Evolutionary conservation across 2,329 filamentous ascomycete species (phyloP).

Genomic region (Colletotrichum sp.): DNA sequence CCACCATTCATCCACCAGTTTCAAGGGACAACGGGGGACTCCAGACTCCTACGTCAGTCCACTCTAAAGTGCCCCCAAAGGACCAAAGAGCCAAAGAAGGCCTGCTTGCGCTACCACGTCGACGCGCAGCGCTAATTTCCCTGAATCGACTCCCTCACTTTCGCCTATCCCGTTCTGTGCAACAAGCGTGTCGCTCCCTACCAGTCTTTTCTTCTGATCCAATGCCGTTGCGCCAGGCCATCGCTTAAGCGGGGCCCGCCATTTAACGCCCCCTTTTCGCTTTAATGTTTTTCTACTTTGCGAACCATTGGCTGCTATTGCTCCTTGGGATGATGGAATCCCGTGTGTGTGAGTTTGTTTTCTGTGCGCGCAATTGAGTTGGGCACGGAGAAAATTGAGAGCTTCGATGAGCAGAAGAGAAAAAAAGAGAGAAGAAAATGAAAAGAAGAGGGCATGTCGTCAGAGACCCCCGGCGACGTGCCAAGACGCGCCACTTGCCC

Average conservation of each 20-base stretch:
- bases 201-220: not conserved
- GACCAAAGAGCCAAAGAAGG: not conserved
- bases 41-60: not conserved
- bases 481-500: slow-evolving; percentile 10
- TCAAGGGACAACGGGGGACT: not conserved
- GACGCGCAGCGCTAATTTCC: slow-evolving; percentile 8
- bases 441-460: not conserved
- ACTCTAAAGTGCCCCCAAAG: not conserved
- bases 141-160: not conserved
- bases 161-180: not conserved
- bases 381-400: not conserved
- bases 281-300: not conserved
- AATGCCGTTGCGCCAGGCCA: not conserved
- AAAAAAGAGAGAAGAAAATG: not conserved
- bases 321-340: not conserved
- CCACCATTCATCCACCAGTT: not conserved
- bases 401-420: not conserved
- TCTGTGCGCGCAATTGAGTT: not conserved
- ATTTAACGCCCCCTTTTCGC: not conserved
- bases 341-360: not conserved
- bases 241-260: slow-evolving; percentile 1
- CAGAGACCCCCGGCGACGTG: slow-evolving; percentile 16
- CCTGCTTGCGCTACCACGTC: not conserved
- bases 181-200: not conserved
- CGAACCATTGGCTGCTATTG: not conserved